These are phyloP conservation scores for Musa schizocarpa DNA, from an alignment of 176 grass and related monocot species.

Conservation along the genomic window DNA sequence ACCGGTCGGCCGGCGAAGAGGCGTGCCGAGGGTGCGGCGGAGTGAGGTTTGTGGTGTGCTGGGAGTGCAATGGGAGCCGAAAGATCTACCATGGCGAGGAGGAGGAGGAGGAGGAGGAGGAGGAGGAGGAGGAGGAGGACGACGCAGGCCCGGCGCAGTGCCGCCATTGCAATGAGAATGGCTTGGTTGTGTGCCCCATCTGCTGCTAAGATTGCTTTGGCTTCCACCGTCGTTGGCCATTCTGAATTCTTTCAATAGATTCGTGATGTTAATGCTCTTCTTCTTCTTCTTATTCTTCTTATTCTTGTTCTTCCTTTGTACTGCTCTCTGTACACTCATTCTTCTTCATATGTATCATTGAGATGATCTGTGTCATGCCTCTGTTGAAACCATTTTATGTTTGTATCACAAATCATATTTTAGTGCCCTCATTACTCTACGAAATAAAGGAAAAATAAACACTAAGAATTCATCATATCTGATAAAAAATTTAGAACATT, in stretches of 20 bases:
- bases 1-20: slow-evolving; percentile 13
- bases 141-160: neutral
- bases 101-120: slow-evolving; percentile 26
- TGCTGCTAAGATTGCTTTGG: slow-evolving; percentile 23
- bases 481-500: too few species aligned
- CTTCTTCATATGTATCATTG: neutral
- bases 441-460: too few species aligned
- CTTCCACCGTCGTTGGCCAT: neutral
- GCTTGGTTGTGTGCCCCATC: slow-evolving; percentile 18
- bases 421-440: too few species aligned
- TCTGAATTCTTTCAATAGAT: neutral
- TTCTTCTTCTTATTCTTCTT: neutral
- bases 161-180: slow-evolving; percentile 22
- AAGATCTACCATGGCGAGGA: slow-evolving; percentile 29
- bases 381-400: too few species aligned
- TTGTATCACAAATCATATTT: too few species aligned
- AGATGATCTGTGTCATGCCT: neutral
- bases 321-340: neutral
- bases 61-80: slow-evolving; percentile 58
- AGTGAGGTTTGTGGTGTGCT: slow-evolving; percentile 63
- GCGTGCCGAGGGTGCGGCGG: slow-evolving; percentile 57
- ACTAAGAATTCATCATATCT: too few species aligned
- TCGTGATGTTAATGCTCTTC: too few species aligned
- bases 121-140: slow-evolving; percentile 14
- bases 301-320: neutral